Base-by-base conservation (phyloP, 352 stramenopile genomes). In the Sclerospora graminicola region DNA sequence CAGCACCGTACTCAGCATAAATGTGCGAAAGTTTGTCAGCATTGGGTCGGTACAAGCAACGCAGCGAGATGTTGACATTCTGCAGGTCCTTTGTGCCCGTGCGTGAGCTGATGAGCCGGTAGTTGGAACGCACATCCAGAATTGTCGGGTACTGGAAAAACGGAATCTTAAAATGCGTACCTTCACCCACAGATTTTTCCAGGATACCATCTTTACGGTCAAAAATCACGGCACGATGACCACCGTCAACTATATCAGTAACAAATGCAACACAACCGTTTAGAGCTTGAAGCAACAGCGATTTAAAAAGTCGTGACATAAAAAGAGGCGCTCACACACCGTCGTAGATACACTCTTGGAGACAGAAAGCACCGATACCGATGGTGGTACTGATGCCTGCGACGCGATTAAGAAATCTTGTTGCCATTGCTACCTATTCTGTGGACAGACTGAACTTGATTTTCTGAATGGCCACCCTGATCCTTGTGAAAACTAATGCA, bases 61-160 rank as follows among this genome's bases (percentile, higher is more conserved):
- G 86, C 41, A 99, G 73, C 57, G 95, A 98, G 63, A 99, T 98
- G 76, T 99, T 99, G 24, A 99, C 97, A 78, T 97, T 99, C 72
- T 99, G 97, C 58, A 99, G 70, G 84, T 99, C 97, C 79, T 99
- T 99, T 15, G 97, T 99, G 59, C 96, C 88, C 41, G 94, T 98
- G 57, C 83, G 75, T 45, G 87, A 94, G 56, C 88, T 96, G 63
- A 99, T 98, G 57, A 98, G 91, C 37, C 95, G 82, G 38, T 97
- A 96, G 56, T 96, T 97, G 24, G 93, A 97, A 51, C 97, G 89
- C 48, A 99, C 88, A 66, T 99, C 96, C 35, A 99, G 93, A 51
- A 99, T 98, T 48, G 95, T 95, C 21, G 96, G 96, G 60, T 96
- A 95, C 79, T 98, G 89, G 48, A 98, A 76, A 52, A 98, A 93